A percentile compares a stretch with the other conserved stretches of the same genome.
These are phyloP conservation scores for Fusarium palustre DNA, from an alignment of 2,329 filamentous ascomycete species.

Conservation along the genomic window DNA sequence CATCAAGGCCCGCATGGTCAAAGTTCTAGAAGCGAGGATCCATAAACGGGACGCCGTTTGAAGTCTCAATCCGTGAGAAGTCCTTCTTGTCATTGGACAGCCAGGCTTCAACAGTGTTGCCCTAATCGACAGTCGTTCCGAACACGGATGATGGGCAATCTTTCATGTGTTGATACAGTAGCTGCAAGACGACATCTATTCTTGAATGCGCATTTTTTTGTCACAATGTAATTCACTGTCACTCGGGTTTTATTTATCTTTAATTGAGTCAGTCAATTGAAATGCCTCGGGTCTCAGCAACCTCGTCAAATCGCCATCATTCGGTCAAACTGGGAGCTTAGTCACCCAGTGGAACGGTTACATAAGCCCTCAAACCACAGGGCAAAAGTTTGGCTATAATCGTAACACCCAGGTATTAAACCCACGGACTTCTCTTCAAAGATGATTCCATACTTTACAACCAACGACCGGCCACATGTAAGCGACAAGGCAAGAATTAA, in stretches of 20 bases:
- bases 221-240: neutral
- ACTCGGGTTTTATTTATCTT: neutral
- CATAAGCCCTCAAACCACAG: too few species aligned
- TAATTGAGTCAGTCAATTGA: neutral
- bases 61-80: neutral
- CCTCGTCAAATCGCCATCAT: neutral
- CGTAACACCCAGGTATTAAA: too few species aligned
- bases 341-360: too few species aligned
- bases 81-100: neutral
- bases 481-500: neutral
- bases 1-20: conserved; percentile 4
- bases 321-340: neutral
- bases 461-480: too few species aligned
- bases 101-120: neutral
- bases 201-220: accelerated
- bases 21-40: neutral
- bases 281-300: accelerated
- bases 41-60: neutral
- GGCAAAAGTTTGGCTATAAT: too few species aligned
- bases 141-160: accelerated
- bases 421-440: too few species aligned
- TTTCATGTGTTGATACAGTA: neutral
- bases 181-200: neutral
- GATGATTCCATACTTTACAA: too few species aligned
- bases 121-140: neutral